Evolutionary conservation across 139 green algal species (phyloP), one percentile per base, ranked within the genome.

Genomic region (Deuterostichococcus epilithicus): DNA sequence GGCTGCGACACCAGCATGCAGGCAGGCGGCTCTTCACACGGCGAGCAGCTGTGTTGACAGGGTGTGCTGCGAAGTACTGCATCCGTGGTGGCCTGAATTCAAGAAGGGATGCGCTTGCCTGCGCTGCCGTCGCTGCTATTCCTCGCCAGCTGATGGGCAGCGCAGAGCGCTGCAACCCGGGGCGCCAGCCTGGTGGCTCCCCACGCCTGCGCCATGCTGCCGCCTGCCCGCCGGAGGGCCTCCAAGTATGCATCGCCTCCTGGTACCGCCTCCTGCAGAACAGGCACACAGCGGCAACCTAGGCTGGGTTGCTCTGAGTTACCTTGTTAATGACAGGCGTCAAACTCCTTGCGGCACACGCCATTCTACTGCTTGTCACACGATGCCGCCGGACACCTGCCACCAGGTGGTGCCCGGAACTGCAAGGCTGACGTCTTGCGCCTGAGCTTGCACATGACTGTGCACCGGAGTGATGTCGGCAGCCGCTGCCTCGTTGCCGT

Each of bases 101-200:
- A n/a, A 28, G 42, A 13, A 52, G 8, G 10, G 52, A 38, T 63
- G 4, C 30, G 2, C 37, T 59, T 66, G 60, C 74, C 72, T 36
- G 22, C 32, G 26, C 2, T 22, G 23, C 39, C 1, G 74, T 68
- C 47, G 44, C 32, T 38, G 34, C 73, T 68, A 30, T 18, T 18
- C 25, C 3, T 10, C 70, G 71, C 80, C 80, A 75, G 85, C 1
- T 63, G 44, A 36, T 86, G 75, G 30, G 92, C 58, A 23, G 77
- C 74, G 45, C 80, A 85, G 58, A 86, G 44, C 59, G 82, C 30
- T 4, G 81, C 78, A 26, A 90, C 77, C 1, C 88, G 73, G 5
- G 88, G 87, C 5, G 81, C 88, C 28, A 87, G 72, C 32, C 83
- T 73, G 1, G 77, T 75, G 28, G 68, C 13, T 22, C 68, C 67